Evolutionary conservation across 2,329 filamentous ascomycete genomes (phyloP), one percentile per base, ranked within the genome.

Genomic region (Claviceps arundinis): DNA sequence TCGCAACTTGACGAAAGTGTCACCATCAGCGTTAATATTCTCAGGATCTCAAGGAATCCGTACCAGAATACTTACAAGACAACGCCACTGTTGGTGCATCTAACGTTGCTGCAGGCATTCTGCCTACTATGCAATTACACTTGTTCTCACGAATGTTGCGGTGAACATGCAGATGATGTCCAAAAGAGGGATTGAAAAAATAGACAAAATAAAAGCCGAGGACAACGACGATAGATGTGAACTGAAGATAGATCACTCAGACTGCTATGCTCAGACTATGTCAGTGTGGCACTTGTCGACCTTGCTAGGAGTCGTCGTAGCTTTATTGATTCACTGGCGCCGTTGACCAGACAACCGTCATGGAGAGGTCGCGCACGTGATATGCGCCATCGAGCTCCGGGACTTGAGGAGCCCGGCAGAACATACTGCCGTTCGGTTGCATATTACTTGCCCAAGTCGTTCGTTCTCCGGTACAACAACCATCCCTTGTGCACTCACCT

Each of bases 1-100:
- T 98, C 63, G 93, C 91, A 73, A 98, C 90, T 90, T 34, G 16
- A 24, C 34, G 19, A 38, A 3, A 49, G 16, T n/a, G 30, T 5
- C 16, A 11, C 2, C 3, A 9, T 53, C 43, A 53, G 52, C 37
- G 26, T 3, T 5, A 19, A 7, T 13, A 19, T 7, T 16, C 37
- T 11, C 22, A 5, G 30, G 3, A 17, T n/a, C 1, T 22, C 16
- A 37, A 22, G n/a, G 5, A 24, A n/a, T 26, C 9, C 3, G 30
- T 41, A 38, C 11, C 11, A 13, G 5, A 24, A 34, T 4, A 40
- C 74, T 62, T 72, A 85, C 82, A 87, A 47, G 83, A 87, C 63
- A 86, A 72, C 60, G 81, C 73, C 61, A 86, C 82, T 50, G 78
- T 76, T 59, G 83, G 83, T 60, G 72, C 71, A 59, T 85, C 83